phyloP scores from a whole-genome alignment of 768 basidiomycete genomes.

The Butyriboletus loyo region DNA sequence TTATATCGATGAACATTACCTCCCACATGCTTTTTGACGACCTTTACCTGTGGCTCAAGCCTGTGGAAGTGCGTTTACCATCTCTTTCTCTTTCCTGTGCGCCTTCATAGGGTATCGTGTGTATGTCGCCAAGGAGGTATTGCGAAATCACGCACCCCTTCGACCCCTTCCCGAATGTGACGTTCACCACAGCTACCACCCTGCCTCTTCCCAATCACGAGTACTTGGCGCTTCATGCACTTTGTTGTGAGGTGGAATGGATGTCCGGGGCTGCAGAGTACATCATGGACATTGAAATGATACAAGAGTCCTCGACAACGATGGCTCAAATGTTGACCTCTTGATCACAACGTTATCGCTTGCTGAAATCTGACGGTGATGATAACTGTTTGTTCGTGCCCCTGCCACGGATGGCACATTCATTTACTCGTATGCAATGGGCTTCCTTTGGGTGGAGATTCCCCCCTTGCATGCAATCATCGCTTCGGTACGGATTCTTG shows the following conservation, averaged over 20 bases:
- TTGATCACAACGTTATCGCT: background rate
- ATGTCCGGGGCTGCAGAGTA: conserved; percentile 5
- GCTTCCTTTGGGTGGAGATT: too few relatives aligned
- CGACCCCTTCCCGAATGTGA: conserved; percentile 1
- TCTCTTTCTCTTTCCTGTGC: background rate
- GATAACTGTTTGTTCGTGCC: too few relatives aligned
- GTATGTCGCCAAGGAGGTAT: too few relatives aligned
- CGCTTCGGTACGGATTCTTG: too few relatives aligned
- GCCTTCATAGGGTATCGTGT: too few relatives aligned
- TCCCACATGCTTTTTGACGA: background rate
- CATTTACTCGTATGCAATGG: too few relatives aligned
- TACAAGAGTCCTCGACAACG: background rate
- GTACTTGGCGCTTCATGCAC: conserved; percentile 3
- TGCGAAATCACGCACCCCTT: too few relatives aligned
- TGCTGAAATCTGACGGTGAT: too few relatives aligned
- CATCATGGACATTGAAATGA: conserved; percentile 1
- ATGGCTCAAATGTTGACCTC: background rate
- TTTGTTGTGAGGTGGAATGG: conserved; percentile 8
- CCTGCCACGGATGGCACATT: too few relatives aligned
- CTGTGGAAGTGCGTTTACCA: background rate
- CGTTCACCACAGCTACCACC: background rate
- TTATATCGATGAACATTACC: background rate
- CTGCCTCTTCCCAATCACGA: too few relatives aligned
- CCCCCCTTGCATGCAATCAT: too few relatives aligned
- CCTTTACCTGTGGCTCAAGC: conserved; percentile 9